phyloP scores from a whole-genome alignment of 257 asterid species.

The Gentiana straminea region DNA sequence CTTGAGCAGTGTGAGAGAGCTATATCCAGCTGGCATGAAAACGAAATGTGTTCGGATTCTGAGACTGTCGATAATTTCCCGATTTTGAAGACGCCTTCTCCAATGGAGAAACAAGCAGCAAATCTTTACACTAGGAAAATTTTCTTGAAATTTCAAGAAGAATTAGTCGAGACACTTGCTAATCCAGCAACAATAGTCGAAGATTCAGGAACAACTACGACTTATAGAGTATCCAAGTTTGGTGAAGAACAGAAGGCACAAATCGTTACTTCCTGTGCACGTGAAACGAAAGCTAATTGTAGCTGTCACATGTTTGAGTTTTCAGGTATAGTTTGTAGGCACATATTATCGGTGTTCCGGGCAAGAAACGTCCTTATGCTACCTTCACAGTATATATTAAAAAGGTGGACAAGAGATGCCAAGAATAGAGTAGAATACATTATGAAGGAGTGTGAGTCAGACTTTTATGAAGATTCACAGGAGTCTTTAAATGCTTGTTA shows the following conservation, averaged over 20 bases:
- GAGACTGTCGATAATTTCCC: constrained; percentile 62
- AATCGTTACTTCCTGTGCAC: constrained; percentile 44
- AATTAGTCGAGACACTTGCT: constrained; percentile 86
- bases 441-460: constrained; percentile 17
- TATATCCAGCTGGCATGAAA: constrained; percentile 58
- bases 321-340: constrained; percentile 87
- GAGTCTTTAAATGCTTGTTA: constrained; percentile 49
- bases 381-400: constrained; percentile 73
- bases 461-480: constrained; percentile 32
- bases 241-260: constrained; percentile 70
- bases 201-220: constrained; percentile 51
- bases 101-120: constrained; percentile 94
- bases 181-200: constrained; percentile 79
- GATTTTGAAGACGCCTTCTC: constrained; percentile 77
- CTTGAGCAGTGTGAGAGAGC: constrained; percentile 88
- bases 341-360: constrained; percentile 81
- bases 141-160: constrained; percentile 78
- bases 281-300: constrained; percentile 66
- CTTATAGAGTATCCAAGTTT: constrained; percentile 80
- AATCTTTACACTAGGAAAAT: constrained; percentile 57
- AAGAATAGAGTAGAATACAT: constrained; percentile 16
- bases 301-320: constrained; percentile 88
- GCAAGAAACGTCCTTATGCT: constrained; percentile 83
- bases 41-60: constrained; percentile 73
- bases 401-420: constrained; percentile 91